A percentile compares a stretch with the other conserved stretches of the same genome.
phyloP scores from a whole-genome alignment of 768 basidiomycete species.

The Chalciporus pseudorubinellus region DNA sequence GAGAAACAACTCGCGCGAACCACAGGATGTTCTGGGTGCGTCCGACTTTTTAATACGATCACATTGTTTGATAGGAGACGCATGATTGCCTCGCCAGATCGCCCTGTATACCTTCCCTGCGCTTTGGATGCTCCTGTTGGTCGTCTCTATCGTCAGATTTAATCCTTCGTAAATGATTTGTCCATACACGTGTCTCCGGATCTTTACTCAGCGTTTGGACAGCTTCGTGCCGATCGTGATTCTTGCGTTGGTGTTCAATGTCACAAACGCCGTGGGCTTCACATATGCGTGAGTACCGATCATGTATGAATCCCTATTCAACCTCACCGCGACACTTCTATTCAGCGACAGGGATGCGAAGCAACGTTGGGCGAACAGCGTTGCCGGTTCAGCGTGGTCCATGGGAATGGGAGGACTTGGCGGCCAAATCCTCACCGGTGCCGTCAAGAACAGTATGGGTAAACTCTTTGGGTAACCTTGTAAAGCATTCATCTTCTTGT shows the following conservation, averaged over 20 bases:
- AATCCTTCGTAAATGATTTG: constrained; percentile 67
- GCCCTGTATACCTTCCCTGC: constrained; percentile 88
- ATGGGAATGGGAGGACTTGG: constrained; percentile 79
- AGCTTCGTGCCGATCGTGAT: constrained; percentile 95
- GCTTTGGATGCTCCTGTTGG: constrained; percentile 82
- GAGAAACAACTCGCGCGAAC: not conserved
- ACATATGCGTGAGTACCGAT: constrained; percentile 76
- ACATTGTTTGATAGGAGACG: constrained; percentile 10
- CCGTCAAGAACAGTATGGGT: constrained; percentile 79
- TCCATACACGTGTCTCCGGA: constrained; percentile 3
- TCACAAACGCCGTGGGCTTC: constrained; percentile 94
- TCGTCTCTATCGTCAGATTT: constrained; percentile 88
- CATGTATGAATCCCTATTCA: constrained; percentile 1
- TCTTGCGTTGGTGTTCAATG: constrained; percentile 93
- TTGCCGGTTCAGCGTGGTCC: constrained; percentile 68
- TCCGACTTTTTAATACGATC: constrained; percentile 12
- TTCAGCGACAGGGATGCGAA: constrained; percentile 89
- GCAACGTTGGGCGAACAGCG: constrained; percentile 79
- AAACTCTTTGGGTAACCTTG: constrained; percentile 58
- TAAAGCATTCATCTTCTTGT: not conserved
- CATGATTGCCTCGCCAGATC: constrained; percentile 46
- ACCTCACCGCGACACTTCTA: constrained; percentile 7
- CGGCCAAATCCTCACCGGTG: constrained; percentile 77
- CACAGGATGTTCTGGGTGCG: constrained; percentile 90
- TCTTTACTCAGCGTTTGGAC: constrained; percentile 10